Base-by-base conservation (phyloP, 768 basidiomycete species). In the Tephrocybe sp. region DNA sequence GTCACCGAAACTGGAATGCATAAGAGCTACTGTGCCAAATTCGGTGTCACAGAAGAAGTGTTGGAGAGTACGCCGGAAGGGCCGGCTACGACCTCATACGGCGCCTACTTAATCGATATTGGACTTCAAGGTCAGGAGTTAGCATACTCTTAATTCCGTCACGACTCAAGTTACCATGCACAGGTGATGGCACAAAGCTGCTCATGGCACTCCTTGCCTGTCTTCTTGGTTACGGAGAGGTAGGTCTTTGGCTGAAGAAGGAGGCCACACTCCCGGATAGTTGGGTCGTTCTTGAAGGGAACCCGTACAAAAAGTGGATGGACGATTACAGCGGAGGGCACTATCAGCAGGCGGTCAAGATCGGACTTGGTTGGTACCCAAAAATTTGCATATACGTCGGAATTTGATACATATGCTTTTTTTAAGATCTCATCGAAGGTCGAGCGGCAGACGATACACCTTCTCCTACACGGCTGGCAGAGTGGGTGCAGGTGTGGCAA, bases 171-270 rank as follows among this genome's bases (percentile, higher is more conserved):
- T 12, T 14, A 3, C 5, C 0, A 17, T 30, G 3, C 14, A 53
- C 49, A 81, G 90, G 91, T 0, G 91, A 94, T 61, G 65, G 78
- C 4, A 77, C 80, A 32, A 85, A 80, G 53, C 70, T 95, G 5
- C 62, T 87, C n/a, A 84, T 97, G 70, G 87, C 90, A 0, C 76
- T 94, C 1, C 83, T 88, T 9, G 85, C 90, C 7, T 98, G 95
- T 63, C 73, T 96, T 8, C 70, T 96, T 0, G 95, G 94, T 2
- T 98, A 97, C 62, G 94, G 94, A 10, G 90, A 96, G 64, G 91
- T 94, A 0, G 94, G 93, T 1, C 68, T 91, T 35, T 90, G 92
- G 85, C 70, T 98, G 30, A 78, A 83, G 64, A 79, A 75, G 32
- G 76, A 85, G 52, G 77, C 71, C 32, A 60, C 57, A 35, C 72